Conservation (phyloP, 768 basidiomycete genomes). For the Tubosaeta sp. region DNA sequence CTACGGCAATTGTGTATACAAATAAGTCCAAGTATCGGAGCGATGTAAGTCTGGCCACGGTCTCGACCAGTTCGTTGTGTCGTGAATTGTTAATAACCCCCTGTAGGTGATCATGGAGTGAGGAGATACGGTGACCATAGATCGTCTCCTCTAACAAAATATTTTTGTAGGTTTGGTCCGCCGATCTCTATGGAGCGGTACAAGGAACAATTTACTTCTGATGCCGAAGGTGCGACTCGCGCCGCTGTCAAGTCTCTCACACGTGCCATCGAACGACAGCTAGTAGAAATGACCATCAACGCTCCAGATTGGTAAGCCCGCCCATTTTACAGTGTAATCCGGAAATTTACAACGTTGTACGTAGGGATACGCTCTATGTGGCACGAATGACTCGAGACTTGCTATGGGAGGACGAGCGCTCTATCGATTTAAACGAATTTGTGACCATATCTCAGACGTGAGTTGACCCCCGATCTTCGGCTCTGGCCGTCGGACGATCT, state of each 20-base stretch:
- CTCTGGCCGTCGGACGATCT: conserved; percentile 12
- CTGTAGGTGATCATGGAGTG: conserved; percentile 70
- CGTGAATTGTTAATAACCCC: conserved; percentile 11
- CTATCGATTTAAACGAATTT: conserved; percentile 77
- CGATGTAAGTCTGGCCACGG: conserved; percentile 51
- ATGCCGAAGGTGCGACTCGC: conserved; percentile 62
- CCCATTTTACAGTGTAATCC: conserved; percentile 5
- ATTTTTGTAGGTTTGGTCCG: conserved; percentile 62
- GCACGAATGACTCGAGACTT: conserved; percentile 92
- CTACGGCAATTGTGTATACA: conserved; percentile 89
- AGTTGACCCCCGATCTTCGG: conserved; percentile 31
- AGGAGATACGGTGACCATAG: conserved; percentile 23
- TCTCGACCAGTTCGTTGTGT: not conserved
- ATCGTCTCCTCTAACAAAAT: conserved; percentile 9
- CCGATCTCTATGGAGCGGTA: conserved; percentile 76
- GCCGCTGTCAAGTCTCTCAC: conserved; percentile 86
- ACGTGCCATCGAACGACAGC: conserved; percentile 60
- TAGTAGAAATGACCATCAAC: conserved; percentile 80
- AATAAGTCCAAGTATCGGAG: conserved; percentile 96
- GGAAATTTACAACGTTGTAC: conserved; percentile 19
- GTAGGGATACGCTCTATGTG: conserved; percentile 84
- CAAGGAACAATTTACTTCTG: conserved; percentile 72
- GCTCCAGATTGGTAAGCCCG: conserved; percentile 86
- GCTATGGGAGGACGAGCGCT: conserved; percentile 81
- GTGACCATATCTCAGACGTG: conserved; percentile 89